A percentile compares a stretch with the other conserved stretches of the same genome.
phyloP scores from a whole-genome alignment of 345 rosid genomes.

The Mercurialis annua region DNA sequence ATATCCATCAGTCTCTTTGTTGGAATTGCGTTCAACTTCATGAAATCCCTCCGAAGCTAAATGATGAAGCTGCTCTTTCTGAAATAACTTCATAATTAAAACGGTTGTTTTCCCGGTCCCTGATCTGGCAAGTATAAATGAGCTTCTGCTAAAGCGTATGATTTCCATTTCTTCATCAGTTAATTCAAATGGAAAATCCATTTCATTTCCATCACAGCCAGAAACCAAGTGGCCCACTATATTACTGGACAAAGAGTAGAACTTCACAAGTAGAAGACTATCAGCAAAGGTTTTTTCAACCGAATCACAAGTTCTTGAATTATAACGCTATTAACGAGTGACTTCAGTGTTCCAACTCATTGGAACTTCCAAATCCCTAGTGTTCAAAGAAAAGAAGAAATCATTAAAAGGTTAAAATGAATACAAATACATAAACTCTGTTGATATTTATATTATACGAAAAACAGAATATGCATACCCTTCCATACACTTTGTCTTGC shows the following conservation, averaged over 20 bases:
- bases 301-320: conserved; percentile 12
- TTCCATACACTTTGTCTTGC: conserved; percentile 40
- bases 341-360: conserved; percentile 38
- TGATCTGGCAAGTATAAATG: conserved; percentile 49
- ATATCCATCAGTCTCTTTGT: not conserved
- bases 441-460: not conserved
- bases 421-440: not conserved
- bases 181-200: conserved; percentile 49
- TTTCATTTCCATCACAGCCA: conserved; percentile 33
- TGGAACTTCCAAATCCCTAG: conserved; percentile 49
- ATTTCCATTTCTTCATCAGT: conserved; percentile 42
- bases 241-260: conserved; percentile 42
- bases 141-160: conserved; percentile 35
- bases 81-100: conserved; percentile 44
- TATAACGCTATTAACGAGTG: conserved; percentile 18
- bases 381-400: not conserved
- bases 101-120: conserved; percentile 62
- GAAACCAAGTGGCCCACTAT: conserved; percentile 36
- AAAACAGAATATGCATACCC: conserved; percentile 34
- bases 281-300: conserved; percentile 27
- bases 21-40: not conserved
- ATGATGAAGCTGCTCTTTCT: conserved; percentile 33
- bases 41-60: conserved; percentile 24
- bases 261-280: conserved; percentile 49
- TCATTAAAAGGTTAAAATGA: not conserved